Evolutionary conservation across 1,139 yeast species (phyloP), one percentile per base, ranked within the genome.

Genomic region (Citeromyces hawaiiensis): DNA sequence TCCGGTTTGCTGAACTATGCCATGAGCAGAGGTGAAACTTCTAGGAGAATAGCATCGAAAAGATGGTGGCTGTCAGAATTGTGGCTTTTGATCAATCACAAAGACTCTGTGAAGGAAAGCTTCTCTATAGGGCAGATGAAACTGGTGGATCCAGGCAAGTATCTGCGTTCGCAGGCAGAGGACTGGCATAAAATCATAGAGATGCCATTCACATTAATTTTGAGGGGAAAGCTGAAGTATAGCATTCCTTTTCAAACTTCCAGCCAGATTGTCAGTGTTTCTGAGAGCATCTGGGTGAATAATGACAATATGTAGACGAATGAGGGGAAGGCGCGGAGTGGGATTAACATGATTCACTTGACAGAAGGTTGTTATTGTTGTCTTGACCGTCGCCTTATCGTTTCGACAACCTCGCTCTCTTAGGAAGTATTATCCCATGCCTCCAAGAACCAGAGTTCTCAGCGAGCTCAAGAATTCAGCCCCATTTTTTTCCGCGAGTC

Each of bases 201-300:
- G 45, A 72, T 82, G 48, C 88, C 93, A 4, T 88, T 86, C 57
- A 94, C 83, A 44, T 63, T 91, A 47, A 78, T 85, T 15, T 64
- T 88, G 2, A 67, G 94, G 38, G 97, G 97, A 0, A 76, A 79
- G 16, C 67, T 88, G 50, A 77, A 75, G 54, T 88, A 88, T 56
- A 71, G 68, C 40, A 62, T 87, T 38, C 91, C 94, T 0, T 64
- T 87, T 49, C 43, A 46, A 14, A 41, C 50, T 21, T 44, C 43
- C 15, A 43, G 46, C 35, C 51, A 53, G 21, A 44, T 56, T 8
- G 46, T 56, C 14, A 50, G 54, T 38, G 50, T 55, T 6, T 51
- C 58, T 9, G 38, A 38, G 55, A 52, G 37, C 46, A 49, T 15
- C 47, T n/a, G 32, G 13, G 32, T 29, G 32, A 29, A 29, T 11